Base-by-base conservation (phyloP, 331 rosid genomes). In the Telfairia occidentalis region DNA sequence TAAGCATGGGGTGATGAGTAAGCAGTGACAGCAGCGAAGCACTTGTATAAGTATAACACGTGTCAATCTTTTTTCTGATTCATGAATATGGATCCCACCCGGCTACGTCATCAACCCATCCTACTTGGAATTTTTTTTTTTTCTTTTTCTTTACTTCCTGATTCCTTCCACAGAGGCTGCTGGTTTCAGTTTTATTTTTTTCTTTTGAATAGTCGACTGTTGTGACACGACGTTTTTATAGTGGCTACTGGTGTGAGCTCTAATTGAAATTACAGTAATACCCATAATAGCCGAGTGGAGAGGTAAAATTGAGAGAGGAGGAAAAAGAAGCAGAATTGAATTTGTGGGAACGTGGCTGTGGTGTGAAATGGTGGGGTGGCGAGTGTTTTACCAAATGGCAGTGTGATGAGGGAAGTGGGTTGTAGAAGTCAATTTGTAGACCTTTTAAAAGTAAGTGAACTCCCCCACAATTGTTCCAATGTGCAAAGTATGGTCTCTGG, bases 1-100 rank as follows among this genome's bases (percentile, higher is more conserved):
- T 74, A 74, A 53, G 61, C 35, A 35, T 55, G 77, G 65, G 54
- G 64, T 74, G 77, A 35, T 74, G 77, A 74, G 77, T 74, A 52
- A 37, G 64, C 77, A 19, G 46, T 74, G 77, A 74, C 77, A 53
- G 69, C 65, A 38, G 53, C 77, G 16, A 49, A 21, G 12, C 75
- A 70, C 40, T 35, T 1, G 3, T 7, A 45, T 9, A 45, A 45
- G 3, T 7, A 45, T 9, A 45, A 45, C 61, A 48, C 63, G 29
- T 72, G 30, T 32, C 49, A 52, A 69, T 69, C 55, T 24, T 69
- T 42, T 23, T 69, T 65, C 72, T 9, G n/a, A 46, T 28, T 28
- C 57, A 42, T 24, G 0, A 15, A 11, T 29, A 4, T 18, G 58
- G 63, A 24, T 16, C 76, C 76, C 61, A 16, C 5, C 5, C 21